Percentiles rank a stretch among this genome's conserved stretches.
Conservation (phyloP, 495 filamentous ascomycete genomes). For the Annulohypoxylon moriforme region DNA sequence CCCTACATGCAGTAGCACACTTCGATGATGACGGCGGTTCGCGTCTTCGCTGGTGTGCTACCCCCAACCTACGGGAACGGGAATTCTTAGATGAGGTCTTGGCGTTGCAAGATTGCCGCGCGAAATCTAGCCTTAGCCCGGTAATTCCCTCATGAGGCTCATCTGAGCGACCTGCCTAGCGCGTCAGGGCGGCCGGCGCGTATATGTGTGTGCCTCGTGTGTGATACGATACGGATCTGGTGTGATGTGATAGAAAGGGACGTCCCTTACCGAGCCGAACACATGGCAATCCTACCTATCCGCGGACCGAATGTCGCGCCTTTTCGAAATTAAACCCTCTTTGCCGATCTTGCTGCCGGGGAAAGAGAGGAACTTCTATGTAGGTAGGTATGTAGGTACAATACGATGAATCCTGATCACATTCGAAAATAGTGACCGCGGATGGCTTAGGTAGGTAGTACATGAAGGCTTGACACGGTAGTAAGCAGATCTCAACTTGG, state of each 20-base stretch:
- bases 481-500: conserved; percentile 15
- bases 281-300: conserved; percentile 24
- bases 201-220: conserved; percentile 11
- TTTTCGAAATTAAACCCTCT: background rate
- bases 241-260: conserved; percentile 26
- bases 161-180: conserved; percentile 17
- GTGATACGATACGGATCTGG: conserved; percentile 20
- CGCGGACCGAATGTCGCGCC: background rate
- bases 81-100: conserved; percentile 21
- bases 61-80: background rate
- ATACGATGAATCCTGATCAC: background rate
- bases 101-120: conserved; percentile 17
- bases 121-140: conserved; percentile 7
- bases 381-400: background rate
- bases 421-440: background rate
- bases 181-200: conserved; percentile 1
- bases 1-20: conserved; percentile 2
- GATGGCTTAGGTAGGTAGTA: conserved; percentile 5
- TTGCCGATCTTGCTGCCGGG: conserved; percentile 1
- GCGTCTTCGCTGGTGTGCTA: background rate
- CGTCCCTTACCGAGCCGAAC: conserved; percentile 14
- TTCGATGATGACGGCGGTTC: background rate
- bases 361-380: background rate
- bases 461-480: conserved; percentile 3
- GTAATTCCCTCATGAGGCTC: conserved; percentile 29